Base-by-base conservation (phyloP, 179 eudicot genomes). In the Silene noctiflora region DNA sequence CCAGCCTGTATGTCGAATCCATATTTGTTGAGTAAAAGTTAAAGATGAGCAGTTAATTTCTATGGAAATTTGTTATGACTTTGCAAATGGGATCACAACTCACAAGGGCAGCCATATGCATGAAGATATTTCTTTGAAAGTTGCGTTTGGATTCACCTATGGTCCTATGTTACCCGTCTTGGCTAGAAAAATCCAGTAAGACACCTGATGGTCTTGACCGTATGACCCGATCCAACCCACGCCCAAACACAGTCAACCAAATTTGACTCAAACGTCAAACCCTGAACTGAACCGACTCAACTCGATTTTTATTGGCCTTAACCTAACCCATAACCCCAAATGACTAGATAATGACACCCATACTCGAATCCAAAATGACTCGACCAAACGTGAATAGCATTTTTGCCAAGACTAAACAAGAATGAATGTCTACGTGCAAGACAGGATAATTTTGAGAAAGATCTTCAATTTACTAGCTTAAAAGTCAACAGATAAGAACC, bases 1-100 rank as follows among this genome's bases (percentile, higher is more conserved):
- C 97, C 97, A 65, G 98, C 97, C 98, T 93, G 91, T 81, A 89
- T 17, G 75, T 46, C 21, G 76, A 25, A 65, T 62, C 51, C 51
- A 53, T 24, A 1, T 19, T 29, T 24, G 33, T 25, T 10, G 67
- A 65, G 53, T 11, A 10, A 46, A 46, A 44, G 24, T 44, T 21
- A 20, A 3, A 20, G 29, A 44, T 20, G 53, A 20, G 73, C 71
- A 67, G 51, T 19, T 67, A 1, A 67, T 19, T 29, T 29, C 39
- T 19, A 39, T 1, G 31, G 69, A 65, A 11, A 16, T 6, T 65
- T 35, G 7, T 14, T 65, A 31, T 6, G 0, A 12, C 66, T 16
- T 13, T 31, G 20, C 44, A 65, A 65, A 65, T 4, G 3, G 17
- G 19, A 13, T 66, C 69, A 4, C 7, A 29, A 29, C 4, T 33